Conservation (phyloP, 1,139 yeast species). For the Protomyces lactucae-debilis region DNA sequence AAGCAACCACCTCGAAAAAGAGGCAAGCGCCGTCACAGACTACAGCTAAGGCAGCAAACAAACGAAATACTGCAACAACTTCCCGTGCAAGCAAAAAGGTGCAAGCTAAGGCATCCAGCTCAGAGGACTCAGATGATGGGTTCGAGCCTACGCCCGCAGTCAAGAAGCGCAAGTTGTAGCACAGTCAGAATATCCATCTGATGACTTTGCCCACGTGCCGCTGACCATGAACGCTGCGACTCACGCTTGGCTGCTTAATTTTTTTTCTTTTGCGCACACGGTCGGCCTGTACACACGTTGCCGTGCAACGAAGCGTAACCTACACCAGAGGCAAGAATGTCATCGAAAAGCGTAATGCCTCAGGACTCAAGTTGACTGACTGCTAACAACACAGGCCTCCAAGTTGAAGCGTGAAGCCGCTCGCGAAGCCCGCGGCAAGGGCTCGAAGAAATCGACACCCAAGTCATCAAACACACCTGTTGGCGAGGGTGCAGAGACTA, state of each 20-base stretch:
- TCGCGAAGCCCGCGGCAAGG: conserved; percentile 11
- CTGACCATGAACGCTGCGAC: not conserved
- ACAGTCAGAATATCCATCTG: not conserved
- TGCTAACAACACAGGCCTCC: conserved; percentile 22
- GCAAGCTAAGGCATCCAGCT: not conserved
- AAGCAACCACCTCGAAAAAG: not conserved
- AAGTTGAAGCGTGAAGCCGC: conserved; percentile 29
- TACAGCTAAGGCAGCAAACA: not conserved
- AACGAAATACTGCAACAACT: not conserved
- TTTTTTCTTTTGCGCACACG: not conserved
- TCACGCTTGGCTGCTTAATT: not conserved
- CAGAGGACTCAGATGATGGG: not conserved
- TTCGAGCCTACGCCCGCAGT: not conserved
- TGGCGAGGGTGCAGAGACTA: conserved; percentile 19
- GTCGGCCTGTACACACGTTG: not conserved
- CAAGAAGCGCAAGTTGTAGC: not conserved
- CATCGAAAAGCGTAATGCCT: not conserved
- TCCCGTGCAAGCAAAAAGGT: not conserved
- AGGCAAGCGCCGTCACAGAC: not conserved
- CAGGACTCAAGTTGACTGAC: no score
- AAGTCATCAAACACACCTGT: conserved; percentile 18
- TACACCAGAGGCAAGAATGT: not conserved
- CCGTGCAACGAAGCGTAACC: no score
- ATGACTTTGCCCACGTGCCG: conserved; percentile 1
- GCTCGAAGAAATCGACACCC: conserved; percentile 13